Percentiles rank a stretch among this genome's conserved stretches.
Conservation (phyloP, 2,329 filamentous ascomycete species). For the Fusarium pseudonygamai region DNA sequence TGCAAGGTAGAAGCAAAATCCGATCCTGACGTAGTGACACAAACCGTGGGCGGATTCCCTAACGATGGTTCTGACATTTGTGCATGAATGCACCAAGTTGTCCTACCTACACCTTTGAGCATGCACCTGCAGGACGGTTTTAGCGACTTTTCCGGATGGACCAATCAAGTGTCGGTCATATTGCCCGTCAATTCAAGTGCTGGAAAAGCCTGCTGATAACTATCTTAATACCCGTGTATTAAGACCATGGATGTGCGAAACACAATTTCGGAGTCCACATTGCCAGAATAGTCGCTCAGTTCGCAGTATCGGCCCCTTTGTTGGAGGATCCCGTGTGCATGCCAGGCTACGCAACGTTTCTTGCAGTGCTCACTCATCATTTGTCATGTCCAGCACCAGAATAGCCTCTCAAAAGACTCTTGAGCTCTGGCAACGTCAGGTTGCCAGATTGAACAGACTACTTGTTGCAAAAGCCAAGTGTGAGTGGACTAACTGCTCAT, state of each 20-base stretch:
- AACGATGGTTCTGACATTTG: slow-evolving; percentile 31
- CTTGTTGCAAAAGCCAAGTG: background rate
- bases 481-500: slow-evolving; percentile 1
- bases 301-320: slow-evolving; percentile 35
- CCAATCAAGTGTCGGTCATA: slow-evolving; percentile 31
- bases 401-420: slow-evolving; percentile 14
- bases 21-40: slow-evolving; percentile 23
- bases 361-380: slow-evolving; percentile 30
- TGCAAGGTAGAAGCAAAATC: background rate
- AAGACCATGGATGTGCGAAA: slow-evolving; percentile 44
- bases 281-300: slow-evolving; percentile 33
- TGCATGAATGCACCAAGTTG: slow-evolving; percentile 32
- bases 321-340: slow-evolving; percentile 29
- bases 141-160: slow-evolving; percentile 32
- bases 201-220: slow-evolving; percentile 39
- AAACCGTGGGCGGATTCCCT: slow-evolving; percentile 21
- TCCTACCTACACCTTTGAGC: slow-evolving; percentile 37
- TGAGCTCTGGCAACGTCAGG: slow-evolving; percentile 7
- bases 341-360: slow-evolving; percentile 23
- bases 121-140: slow-evolving; percentile 44
- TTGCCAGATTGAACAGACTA: slow-evolving; percentile 1
- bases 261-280: slow-evolving; percentile 44
- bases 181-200: slow-evolving; percentile 18
- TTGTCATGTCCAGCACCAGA: slow-evolving; percentile 35
- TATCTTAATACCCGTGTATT: slow-evolving; percentile 38